Base-by-base conservation (phyloP, 2,329 filamentous ascomycete genomes). In the Cadophora sp. region DNA sequence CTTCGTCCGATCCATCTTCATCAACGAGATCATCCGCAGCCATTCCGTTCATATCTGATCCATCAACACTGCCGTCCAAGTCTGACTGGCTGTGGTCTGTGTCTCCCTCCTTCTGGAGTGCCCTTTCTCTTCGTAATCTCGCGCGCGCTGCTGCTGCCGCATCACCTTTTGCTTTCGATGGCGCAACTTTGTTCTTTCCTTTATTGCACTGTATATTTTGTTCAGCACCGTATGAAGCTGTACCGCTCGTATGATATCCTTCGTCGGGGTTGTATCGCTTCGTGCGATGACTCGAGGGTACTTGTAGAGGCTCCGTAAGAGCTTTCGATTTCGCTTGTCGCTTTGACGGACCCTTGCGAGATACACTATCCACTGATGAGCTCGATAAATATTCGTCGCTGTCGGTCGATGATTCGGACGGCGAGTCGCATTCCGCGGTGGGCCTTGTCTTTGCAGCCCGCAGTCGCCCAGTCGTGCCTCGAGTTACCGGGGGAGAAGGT, bases 211-310 rank as follows among this genome's bases (percentile, higher is more conserved):
- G 22, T 16, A 6, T 51, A 4, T 16, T 51, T 14, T 27, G 22
- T 27, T 51, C 48, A 2, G 20, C 22, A 22, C 22, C 22, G 22
- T 27, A 27, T 24, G 48, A 51, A 27, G 22, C 48, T 16, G 48
- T 51, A 18, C 22, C 22, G 14, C 48, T 27, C 11, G 48, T 51
- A 51, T 51, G 48, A 27, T 51, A 51, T 13, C 48, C 48, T 51
- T 51, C 48, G 22, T 51, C 48, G 48, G 48, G 11, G 22, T 51
- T 27, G 22, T 51, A 51, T 27, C 48, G 48, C 11, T 51, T 51
- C 22, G 13, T 51, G 16, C 48, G 48, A 24, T 20, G 48, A 27
- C 22, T 20, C 27, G 27, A 30, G 27, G 27, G 27, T 30, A 30
- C 27, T 30, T 30, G 27, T 30, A 30, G 27, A 30, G 27, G 27